Base-by-base conservation (phyloP, 148 eudicot species). In the Suaeda aralocaspica region DNA sequence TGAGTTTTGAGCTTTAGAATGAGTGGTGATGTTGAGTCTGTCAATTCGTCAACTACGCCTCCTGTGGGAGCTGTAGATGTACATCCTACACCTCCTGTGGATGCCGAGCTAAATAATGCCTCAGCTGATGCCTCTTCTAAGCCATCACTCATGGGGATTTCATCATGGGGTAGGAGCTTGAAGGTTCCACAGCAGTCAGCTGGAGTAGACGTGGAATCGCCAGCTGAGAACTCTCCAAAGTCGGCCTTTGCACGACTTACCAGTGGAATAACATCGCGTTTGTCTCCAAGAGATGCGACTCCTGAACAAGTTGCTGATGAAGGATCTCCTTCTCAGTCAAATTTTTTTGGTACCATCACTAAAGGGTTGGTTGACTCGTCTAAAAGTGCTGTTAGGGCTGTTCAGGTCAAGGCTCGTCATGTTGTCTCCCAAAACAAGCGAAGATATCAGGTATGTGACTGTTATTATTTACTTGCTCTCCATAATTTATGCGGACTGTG, bases 371-470 rank as follows among this genome's bases (percentile, higher is more conserved):
- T 94, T 73, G 99, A 94, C 73, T 76, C 97, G 44, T 94, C 98
- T 59, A 94, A 83, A 81, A 94, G 77, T 69, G 99, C 97, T 13
- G 99, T 86, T 59, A 94, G 90, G 83, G 98, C 97, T 46, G 98
- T 94, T 64, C 83, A 84, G 69, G 95, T 91, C 56, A 94, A 91
- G 83, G 98, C 98, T 72, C 90, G 98, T 14, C 98, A 91, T 87
- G 98, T 77, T 78, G 98, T 94, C 44, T 94, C 98, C 21, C 98
- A 94, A 80, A 94, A 94, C 70, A 94, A 94, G 79, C 84, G 97
- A 83, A 91, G 98, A 91, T 94, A 87, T 70, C 98, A 89, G 97
- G 98, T 91, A 52, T 48, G 24, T 68, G 25, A 19, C 50, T 59
- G 18, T 24, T 36, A 6, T 2, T 13, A n/a, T 21, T 9, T 0